phyloP scores from a whole-genome alignment of 441 rosid genomes.

The Erodium moschatum region DNA sequence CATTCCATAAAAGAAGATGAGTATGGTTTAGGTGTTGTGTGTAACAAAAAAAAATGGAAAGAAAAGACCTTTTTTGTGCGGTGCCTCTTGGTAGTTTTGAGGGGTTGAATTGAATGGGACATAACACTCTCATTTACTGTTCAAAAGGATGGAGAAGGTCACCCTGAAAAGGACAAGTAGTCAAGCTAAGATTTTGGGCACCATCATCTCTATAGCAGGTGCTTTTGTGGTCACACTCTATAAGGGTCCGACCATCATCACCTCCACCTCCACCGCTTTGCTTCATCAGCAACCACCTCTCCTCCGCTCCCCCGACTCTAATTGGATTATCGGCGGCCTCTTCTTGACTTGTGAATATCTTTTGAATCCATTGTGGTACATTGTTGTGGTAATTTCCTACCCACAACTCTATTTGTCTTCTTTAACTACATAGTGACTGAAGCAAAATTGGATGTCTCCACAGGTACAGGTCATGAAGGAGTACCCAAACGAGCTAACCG shows the following conservation, averaged over 20 bases:
- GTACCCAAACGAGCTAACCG: constrained; percentile 55
- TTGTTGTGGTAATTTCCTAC: constrained; percentile 43
- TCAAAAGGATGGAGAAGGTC: constrained; percentile 53
- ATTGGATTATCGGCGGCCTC: constrained; percentile 54
- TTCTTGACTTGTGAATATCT: constrained; percentile 52
- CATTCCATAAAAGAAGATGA: no score
- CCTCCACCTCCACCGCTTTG: background rate
- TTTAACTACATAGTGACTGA: no score
- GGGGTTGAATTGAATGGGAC: no score
- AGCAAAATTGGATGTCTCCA: constrained; percentile 1
- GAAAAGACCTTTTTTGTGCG: no score
- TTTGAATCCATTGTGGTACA: constrained; percentile 58
- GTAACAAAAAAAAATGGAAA: no score
- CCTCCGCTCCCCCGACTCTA: constrained; percentile 16
- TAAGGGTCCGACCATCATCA: constrained; percentile 21
- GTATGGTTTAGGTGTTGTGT: no score
- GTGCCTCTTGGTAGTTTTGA: no score
- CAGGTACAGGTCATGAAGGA: constrained; percentile 61
- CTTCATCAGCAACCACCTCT: no score
- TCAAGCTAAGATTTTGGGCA: constrained; percentile 28
- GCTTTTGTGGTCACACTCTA: constrained; percentile 41
- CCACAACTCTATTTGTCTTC: no score
- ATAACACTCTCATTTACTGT: no score
- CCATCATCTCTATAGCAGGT: constrained; percentile 26
- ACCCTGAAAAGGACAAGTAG: constrained; percentile 43